Percentiles rank a stretch among this genome's conserved stretches.
These are phyloP conservation scores for Schrenkiella parvula DNA, from an alignment of 345 rosid species.

Conservation along the genomic window DNA sequence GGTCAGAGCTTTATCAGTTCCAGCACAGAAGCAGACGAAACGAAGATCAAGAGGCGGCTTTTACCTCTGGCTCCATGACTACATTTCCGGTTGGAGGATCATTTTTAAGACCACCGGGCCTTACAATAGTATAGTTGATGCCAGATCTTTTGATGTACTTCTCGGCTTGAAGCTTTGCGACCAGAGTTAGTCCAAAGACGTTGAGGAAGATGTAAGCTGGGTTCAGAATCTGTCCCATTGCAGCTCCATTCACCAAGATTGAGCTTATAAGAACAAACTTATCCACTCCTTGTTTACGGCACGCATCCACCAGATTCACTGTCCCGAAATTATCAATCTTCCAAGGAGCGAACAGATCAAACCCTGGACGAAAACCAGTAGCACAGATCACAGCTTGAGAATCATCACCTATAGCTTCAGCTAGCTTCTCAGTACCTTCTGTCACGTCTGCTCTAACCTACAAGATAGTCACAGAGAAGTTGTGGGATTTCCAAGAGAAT, in stretches of 20 bases:
- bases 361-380: constrained; percentile 75
- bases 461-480: background rate
- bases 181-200: constrained; percentile 71
- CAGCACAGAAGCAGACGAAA: background rate
- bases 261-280: constrained; percentile 82
- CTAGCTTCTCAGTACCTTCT: constrained; percentile 70
- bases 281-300: constrained; percentile 55
- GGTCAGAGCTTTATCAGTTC: background rate
- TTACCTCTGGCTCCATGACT: constrained; percentile 88
- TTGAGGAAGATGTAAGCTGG: constrained; percentile 89
- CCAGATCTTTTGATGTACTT: constrained; percentile 66
- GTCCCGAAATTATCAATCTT: constrained; percentile 89
- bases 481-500: background rate
- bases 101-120: constrained; percentile 85
- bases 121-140: constrained; percentile 72
- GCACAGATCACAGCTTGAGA: constrained; percentile 87
- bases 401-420: constrained; percentile 77
- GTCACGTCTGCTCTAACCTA: constrained; percentile 93
- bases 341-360: constrained; percentile 86
- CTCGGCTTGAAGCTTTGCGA: constrained; percentile 97
- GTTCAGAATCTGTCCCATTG: constrained; percentile 90
- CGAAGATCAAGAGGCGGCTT: background rate
- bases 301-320: constrained; percentile 80
- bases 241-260: constrained; percentile 89
- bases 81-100: constrained; percentile 78